Evolutionary conservation across 176 grass and related monocot genomes (phyloP), one percentile per base, ranked within the genome.

Genomic region (Aegilops tauschii): DNA sequence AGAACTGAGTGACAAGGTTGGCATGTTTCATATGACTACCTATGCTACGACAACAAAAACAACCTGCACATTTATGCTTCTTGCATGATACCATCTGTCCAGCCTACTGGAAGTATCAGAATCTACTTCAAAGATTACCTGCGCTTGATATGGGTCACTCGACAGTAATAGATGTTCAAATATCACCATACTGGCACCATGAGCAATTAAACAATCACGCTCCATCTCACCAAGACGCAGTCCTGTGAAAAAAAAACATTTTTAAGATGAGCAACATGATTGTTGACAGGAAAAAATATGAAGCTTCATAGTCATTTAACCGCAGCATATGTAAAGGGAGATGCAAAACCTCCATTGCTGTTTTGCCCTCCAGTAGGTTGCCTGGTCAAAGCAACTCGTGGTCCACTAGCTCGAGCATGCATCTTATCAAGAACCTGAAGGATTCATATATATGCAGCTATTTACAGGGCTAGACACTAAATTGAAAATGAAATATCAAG

Each of bases 181-280:
- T 40, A 95, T 92, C 58, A 98, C 78, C 96, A 98, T 98, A 84
- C 95, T 95, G 31, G 95, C 90, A 78, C 96, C 96, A n/a, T 95
- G 92, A 9, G 91, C 96, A 81, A 98, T 95, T 77, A 98, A 91
- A 82, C 95, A 98, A 64, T 98, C 96, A 56, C 96, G 93, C 69
- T 95, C 93, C 96, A 98, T 98, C 77, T 95, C 93, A 89, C 96
- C 96, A 85, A 95, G 83, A 83, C 96, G 89, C 12, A 98, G 73
- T 58, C 96, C 96, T 98, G 69, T 69, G 28, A 8, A 6, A 12
- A 61, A 47, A 12, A 35, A 72, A 85, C 1, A 69, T 25, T 17
- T 68, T 63, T 31, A 73, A 77, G 37, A 50, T 23, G 12, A 37
- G 5, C 5, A 78, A 31, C 8, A 52, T 62, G 56, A 76, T 32